Conservation (phyloP, 352 stramenopile genomes). For the Lagenidium giganteum region DNA sequence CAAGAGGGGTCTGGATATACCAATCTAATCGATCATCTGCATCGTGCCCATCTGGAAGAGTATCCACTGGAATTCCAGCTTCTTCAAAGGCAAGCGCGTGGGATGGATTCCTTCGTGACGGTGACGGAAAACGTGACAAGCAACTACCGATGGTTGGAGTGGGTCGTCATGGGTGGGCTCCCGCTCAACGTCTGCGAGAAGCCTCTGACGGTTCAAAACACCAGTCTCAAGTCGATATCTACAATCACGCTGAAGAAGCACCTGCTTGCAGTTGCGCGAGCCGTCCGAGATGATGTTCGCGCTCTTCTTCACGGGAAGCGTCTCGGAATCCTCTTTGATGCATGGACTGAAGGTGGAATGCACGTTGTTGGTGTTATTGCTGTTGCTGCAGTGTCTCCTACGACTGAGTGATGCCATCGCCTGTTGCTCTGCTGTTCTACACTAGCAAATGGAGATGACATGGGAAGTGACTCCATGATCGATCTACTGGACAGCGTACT, state of each 20-base stretch:
- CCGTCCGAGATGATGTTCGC: constrained; percentile 6
- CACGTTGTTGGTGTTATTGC: constrained; percentile 15
- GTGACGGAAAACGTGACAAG: too few relatives aligned
- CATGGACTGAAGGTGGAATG: constrained; percentile 12
- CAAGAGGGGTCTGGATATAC: too few relatives aligned
- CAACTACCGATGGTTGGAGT: constrained; percentile 15
- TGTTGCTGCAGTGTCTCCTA: neutral
- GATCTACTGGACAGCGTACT: constrained; percentile 14
- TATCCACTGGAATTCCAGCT: too few relatives aligned
- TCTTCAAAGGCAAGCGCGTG: too few relatives aligned
- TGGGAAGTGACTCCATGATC: constrained; percentile 10
- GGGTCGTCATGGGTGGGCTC: constrained; percentile 13
- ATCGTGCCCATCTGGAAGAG: too few relatives aligned
- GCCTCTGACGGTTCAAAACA: constrained; percentile 13
- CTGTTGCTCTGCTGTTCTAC: constrained; percentile 15
- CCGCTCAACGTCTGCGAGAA: constrained; percentile 15
- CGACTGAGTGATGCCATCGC: too few relatives aligned
- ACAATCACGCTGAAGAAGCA: constrained; percentile 12
- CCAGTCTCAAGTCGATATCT: constrained; percentile 5
- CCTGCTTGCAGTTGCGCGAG: constrained; percentile 4
- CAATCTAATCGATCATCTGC: too few relatives aligned
- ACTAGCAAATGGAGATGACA: constrained; percentile 8
- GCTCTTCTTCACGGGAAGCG: neutral
- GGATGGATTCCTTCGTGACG: too few relatives aligned
- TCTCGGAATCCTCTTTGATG: constrained; percentile 13